Conservation (phyloP, 2,329 filamentous ascomycete genomes). For the Trichoderma arundinaceum region DNA sequence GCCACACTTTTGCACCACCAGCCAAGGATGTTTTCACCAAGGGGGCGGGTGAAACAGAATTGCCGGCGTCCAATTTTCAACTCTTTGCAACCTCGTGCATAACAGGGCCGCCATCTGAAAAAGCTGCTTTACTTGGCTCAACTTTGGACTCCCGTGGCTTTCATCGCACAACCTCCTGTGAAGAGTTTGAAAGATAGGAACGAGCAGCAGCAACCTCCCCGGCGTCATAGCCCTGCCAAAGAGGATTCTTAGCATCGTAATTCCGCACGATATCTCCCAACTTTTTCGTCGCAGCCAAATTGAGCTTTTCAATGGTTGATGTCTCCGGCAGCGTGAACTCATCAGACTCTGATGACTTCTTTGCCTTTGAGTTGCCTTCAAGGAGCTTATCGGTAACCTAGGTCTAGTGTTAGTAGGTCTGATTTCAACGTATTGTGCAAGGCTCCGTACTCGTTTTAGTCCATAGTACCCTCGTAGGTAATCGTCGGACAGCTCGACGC, state of each 20-base stretch:
- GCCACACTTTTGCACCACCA: neutral
- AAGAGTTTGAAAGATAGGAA: constrained; percentile 66
- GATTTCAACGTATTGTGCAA: neutral
- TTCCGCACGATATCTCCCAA: constrained; percentile 76
- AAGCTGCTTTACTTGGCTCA: neutral
- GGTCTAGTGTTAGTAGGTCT: constrained; percentile 20
- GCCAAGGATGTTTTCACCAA: neutral
- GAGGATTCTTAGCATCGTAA: constrained; percentile 62
- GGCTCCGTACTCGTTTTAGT: constrained; percentile 70
- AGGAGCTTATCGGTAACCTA: constrained; percentile 60
- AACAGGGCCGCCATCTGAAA: neutral
- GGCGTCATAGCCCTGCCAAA: constrained; percentile 75
- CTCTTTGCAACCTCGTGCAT: neutral
- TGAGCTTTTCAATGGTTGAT: constrained; percentile 68
- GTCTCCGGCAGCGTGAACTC: constrained; percentile 61
- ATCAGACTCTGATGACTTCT: constrained; percentile 55
- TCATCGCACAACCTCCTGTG: constrained; percentile 52
- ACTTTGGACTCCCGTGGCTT: neutral
- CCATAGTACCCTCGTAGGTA: constrained; percentile 94
- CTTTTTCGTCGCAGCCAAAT: constrained; percentile 74
- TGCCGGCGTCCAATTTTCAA: neutral
- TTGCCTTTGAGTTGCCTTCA: constrained; percentile 48
- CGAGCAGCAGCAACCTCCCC: constrained; percentile 74
- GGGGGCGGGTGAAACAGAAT: neutral
- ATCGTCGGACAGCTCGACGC: constrained; percentile 90